Base-by-base conservation (phyloP, 768 basidiomycete genomes). In the Lentinus brumalis region DNA sequence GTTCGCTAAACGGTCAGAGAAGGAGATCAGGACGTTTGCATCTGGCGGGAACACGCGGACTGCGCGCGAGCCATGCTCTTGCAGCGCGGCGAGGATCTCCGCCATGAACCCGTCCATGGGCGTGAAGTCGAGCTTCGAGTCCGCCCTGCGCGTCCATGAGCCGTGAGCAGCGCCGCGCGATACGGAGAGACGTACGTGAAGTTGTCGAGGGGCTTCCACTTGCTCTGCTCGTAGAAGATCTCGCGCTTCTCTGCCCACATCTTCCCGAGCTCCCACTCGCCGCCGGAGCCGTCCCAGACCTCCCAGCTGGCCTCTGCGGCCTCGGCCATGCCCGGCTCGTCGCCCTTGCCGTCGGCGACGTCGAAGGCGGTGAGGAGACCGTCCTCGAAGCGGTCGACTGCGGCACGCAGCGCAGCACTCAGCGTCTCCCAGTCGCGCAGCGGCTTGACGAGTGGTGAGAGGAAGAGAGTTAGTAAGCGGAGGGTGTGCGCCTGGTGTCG, bases 241-340 rank as follows among this genome's bases (percentile, higher is more conserved):
- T 96, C 95, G 47, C 91, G 79, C 77, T 96, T 96, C 75, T 99
- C 96, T 1, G 92, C 88, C 93, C 96, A 99, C 16, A 96, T 88
- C 65, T 93, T 89, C 0, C 92, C 92, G 80, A 97, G 86, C 74
- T 96, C 96, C 92, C 92, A 96, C 59, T 93, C 90, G 11, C 73
- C 79, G 38, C 67, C 73, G 11, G 61, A 66, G 56, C 50, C 78
- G 41, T 81, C 74, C 83, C 88, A 91, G 0, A 97, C 85, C 63
- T 89, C 85, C 94, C 94, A 98, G 68, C 91, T 89, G 0, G 91
- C 84, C 57, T 85, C 85, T 5, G 95, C 92, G 0, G 88, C 89
- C 56, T 91, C 86, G 54, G 81, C 79, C 96, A 98, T 98, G 12
- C 77, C 83, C 1, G 62, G 71, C 68, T 96, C 93, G 63, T 96